Evolutionary conservation across 805 yeast genomes (phyloP).

Genomic region (Ogataea henricii): DNA sequence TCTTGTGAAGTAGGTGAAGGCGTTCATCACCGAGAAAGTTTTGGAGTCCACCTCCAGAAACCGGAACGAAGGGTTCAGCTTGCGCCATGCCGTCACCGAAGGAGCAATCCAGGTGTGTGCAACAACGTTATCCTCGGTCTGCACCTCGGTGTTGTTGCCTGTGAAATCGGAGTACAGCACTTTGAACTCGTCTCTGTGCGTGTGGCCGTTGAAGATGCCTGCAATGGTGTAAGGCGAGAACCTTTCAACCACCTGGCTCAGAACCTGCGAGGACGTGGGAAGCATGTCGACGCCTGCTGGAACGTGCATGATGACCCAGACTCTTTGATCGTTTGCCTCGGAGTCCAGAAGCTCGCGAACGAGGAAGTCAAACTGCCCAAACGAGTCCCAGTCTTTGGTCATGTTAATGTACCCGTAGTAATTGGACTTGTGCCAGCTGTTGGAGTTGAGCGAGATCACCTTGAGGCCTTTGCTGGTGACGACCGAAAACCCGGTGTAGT

Average conservation of each 20-base stretch:
- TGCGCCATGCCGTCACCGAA: conserved; percentile 61
- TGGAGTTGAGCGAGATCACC: conserved; percentile 64
- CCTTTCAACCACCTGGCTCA: conserved; percentile 60
- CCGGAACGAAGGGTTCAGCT: conserved; percentile 71
- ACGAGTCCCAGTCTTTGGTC: conserved; percentile 52
- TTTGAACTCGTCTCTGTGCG: conserved; percentile 69
- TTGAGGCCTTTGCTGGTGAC: conserved; percentile 58
- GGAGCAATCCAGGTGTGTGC: conserved; percentile 67
- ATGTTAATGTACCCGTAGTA: conserved; percentile 56
- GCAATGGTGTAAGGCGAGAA: conserved; percentile 71
- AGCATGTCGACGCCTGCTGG: conserved; percentile 62
- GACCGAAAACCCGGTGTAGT: conserved; percentile 64
- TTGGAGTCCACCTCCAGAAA: conserved; percentile 66
- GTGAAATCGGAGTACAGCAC: conserved; percentile 51
- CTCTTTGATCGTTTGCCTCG: conserved; percentile 59
- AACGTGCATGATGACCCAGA: conserved; percentile 74
- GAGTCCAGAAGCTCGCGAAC: conserved; percentile 62
- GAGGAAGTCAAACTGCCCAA: conserved; percentile 63
- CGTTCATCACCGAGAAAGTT: conserved; percentile 61
- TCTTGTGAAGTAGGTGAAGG: conserved; percentile 58
- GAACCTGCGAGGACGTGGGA: conserved; percentile 60
- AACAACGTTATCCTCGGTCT: conserved; percentile 46
- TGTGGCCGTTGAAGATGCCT: conserved; percentile 69
- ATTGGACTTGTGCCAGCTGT: conserved; percentile 66
- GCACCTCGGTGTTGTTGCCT: conserved; percentile 33